Evolutionary conservation across 768 basidiomycete genomes (phyloP).

Genomic region (Tylopilus sp.): DNA sequence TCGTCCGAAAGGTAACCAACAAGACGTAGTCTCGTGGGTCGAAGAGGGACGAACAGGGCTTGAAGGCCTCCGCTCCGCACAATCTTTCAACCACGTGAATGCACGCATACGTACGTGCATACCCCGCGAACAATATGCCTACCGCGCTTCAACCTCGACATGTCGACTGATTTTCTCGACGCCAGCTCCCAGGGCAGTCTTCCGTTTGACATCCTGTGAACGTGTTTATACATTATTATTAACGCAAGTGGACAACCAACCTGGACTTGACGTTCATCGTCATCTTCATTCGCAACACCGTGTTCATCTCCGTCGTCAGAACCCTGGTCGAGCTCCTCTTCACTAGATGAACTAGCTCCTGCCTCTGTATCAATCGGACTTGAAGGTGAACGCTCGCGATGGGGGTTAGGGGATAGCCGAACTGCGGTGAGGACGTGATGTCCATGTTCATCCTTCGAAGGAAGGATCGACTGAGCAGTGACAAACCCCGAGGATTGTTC

Average conservation of each 20-base stretch:
- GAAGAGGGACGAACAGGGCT: slow-evolving; percentile 10
- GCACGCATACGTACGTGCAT: neutral
- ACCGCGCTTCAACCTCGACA: slow-evolving; percentile 21
- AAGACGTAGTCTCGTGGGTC: neutral
- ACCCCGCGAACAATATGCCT: neutral
- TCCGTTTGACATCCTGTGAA: slow-evolving; percentile 25
- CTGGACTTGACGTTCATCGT: slow-evolving; percentile 18
- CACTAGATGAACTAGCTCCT: slow-evolving; percentile 9
- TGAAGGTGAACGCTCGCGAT: slow-evolving; percentile 2
- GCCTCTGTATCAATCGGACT: slow-evolving; percentile 13
- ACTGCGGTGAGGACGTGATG: slow-evolving; percentile 25
- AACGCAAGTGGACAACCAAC: slow-evolving; percentile 6
- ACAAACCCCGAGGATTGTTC: neutral
- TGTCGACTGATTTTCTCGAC: slow-evolving; percentile 37
- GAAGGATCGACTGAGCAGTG: neutral
- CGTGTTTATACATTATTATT: slow-evolving; percentile 2
- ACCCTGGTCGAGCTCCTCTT: slow-evolving; percentile 4
- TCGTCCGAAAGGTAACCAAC: neutral
- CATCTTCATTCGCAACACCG: slow-evolving; percentile 12
- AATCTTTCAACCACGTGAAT: neutral
- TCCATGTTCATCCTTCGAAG: slow-evolving; percentile 14
- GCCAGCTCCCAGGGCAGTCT: slow-evolving; percentile 33
- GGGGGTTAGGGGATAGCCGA: slow-evolving; percentile 20
- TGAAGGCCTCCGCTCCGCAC: slow-evolving; percentile 4
- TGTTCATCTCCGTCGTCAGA: slow-evolving; percentile 14